Evolutionary conservation across 768 basidiomycete genomes (phyloP).

Genomic region (Hericium rajendrae): DNA sequence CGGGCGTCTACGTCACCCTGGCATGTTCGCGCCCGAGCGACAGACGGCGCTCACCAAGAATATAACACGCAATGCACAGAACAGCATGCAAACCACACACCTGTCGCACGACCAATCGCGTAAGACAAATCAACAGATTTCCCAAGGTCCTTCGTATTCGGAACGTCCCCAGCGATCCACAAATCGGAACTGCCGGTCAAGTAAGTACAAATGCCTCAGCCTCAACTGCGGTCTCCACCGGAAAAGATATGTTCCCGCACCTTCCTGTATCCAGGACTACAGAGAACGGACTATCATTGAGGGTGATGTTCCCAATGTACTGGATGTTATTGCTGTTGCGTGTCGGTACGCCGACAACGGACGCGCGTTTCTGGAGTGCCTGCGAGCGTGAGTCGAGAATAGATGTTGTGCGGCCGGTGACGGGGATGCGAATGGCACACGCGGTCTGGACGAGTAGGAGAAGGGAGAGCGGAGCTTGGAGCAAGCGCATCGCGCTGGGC

Average conservation of each 20-base stretch:
- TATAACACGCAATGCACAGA: no score
- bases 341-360: slow-evolving; percentile 29
- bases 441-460: slow-evolving; percentile 3
- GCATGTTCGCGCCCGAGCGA: no score
- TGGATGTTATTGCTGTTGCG: slow-evolving; percentile 62
- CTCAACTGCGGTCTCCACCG: neutral
- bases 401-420: neutral
- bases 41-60: no score
- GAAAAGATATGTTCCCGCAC: slow-evolving; percentile 23
- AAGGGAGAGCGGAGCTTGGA: neutral
- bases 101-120: slow-evolving; percentile 57
- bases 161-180: slow-evolving; percentile 50
- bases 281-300: slow-evolving; percentile 46
- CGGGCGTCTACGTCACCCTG: no score
- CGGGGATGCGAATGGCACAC: slow-evolving; percentile 5
- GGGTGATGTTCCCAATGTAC: slow-evolving; percentile 63
- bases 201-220: neutral
- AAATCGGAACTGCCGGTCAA: slow-evolving; percentile 51
- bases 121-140: slow-evolving; percentile 48
- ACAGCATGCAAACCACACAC: slow-evolving; percentile 25
- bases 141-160: slow-evolving; percentile 46
- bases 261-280: slow-evolving; percentile 76
- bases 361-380: neutral
- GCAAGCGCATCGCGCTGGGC: slow-evolving; percentile 3
- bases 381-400: neutral